These are phyloP conservation scores for Verticillium nubilum DNA, from an alignment of 2,329 filamentous ascomycete species.

Conservation along the genomic window DNA sequence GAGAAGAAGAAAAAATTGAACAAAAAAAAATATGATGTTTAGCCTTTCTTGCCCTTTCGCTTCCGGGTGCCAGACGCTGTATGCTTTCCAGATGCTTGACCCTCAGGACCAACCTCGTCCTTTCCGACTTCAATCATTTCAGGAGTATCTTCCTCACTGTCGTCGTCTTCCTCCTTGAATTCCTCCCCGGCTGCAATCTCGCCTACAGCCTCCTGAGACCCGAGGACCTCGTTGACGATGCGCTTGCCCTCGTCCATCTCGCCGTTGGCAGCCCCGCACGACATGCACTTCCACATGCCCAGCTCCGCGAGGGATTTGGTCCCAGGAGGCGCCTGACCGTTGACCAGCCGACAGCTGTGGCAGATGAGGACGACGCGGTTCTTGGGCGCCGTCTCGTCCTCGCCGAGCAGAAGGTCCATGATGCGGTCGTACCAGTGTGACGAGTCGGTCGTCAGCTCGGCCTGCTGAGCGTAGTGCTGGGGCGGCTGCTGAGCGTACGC, in stretches of 20 bases:
- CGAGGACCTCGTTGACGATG: conserved; percentile 62
- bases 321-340: conserved; percentile 91
- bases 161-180: conserved; percentile 10
- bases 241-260: conserved; percentile 70
- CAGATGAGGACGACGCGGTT: conserved; percentile 90
- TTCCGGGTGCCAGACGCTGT: conserved; percentile 8
- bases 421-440: conserved; percentile 89
- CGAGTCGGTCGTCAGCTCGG: not conserved
- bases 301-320: conserved; percentile 71
- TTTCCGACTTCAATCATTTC: conserved; percentile 6
- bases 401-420: conserved; percentile 84
- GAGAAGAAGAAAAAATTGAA: too few species aligned
- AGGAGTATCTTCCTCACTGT: not conserved
- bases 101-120: not conserved
- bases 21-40: not conserved
- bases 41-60: conserved; percentile 10
- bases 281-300: conserved; percentile 82
- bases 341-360: conserved; percentile 75
- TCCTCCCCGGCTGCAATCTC: conserved; percentile 8
- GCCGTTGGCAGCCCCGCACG: conserved; percentile 79
- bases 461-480: conserved; percentile 8
- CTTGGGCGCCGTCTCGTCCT: conserved; percentile 88
- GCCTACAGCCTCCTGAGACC: conserved; percentile 14
- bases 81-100: conserved; percentile 9
- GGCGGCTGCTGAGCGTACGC: conserved; percentile 43